These are phyloP conservation scores for Medicago lupulina DNA, from an alignment of 306 rosid species.

Conservation along the genomic window DNA sequence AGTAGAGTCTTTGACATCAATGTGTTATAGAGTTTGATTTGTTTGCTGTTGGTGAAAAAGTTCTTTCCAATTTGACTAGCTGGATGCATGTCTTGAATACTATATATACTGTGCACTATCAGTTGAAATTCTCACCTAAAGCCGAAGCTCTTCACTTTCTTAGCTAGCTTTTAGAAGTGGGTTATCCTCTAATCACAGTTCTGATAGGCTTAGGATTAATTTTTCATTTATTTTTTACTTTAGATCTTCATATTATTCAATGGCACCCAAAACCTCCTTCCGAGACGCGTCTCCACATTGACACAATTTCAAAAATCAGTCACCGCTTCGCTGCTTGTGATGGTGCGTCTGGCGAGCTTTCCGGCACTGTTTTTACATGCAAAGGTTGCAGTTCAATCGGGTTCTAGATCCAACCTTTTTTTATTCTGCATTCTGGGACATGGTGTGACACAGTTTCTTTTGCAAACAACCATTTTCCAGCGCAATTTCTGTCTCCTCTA, in stretches of 20 bases:
- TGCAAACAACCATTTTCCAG: not conserved
- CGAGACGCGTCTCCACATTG: no score
- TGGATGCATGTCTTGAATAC: conserved; percentile 1
- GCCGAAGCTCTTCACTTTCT: not conserved
- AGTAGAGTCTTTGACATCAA: not conserved
- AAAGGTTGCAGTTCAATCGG: not conserved
- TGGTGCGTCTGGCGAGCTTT: not conserved
- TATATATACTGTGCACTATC: not conserved
- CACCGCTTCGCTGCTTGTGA: not conserved
- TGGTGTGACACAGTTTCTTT: not conserved
- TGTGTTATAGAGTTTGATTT: not conserved
- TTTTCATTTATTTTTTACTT: not conserved
- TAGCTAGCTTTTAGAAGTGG: not conserved
- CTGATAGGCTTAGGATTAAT: not conserved
- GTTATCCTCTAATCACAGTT: conserved; percentile 7
- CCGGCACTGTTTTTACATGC: no score
- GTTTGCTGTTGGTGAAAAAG: conserved; percentile 1
- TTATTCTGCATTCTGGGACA: not conserved
- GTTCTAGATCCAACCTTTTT: not conserved
- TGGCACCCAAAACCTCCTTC: not conserved
- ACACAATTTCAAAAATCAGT: not conserved
- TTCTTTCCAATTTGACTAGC: conserved; percentile 16
- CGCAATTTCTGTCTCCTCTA: not conserved
- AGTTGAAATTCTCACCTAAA: not conserved
- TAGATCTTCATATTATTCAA: conserved; percentile 3